These are phyloP conservation scores for Quercus parvula DNA, from an alignment of 306 rosid genomes.

Conservation along the genomic window DNA sequence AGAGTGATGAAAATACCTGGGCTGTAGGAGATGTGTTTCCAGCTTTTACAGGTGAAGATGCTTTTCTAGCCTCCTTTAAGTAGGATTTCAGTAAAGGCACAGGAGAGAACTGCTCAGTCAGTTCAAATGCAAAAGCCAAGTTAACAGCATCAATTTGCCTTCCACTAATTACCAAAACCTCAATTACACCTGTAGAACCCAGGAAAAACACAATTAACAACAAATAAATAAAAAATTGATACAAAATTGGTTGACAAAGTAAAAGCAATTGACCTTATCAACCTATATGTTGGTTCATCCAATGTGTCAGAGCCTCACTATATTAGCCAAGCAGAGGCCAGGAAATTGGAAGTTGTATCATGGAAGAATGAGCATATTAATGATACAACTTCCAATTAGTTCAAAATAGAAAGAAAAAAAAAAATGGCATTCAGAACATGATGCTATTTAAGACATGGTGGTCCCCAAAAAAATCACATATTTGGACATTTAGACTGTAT, in stretches of 20 bases:
- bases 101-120: constrained; percentile 70
- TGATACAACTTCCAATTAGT: background rate
- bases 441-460: background rate
- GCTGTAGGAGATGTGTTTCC: constrained; percentile 71
- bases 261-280: background rate
- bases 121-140: constrained; percentile 88
- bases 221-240: constrained; percentile 16
- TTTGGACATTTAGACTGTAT: background rate
- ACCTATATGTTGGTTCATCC: background rate
- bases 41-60: constrained; percentile 65
- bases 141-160: constrained; percentile 96
- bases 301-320: background rate
- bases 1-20: constrained; percentile 49
- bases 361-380: background rate
- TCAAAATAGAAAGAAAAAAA: background rate
- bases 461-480: background rate
- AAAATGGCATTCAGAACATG: background rate
- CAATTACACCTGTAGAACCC: constrained; percentile 72
- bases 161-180: constrained; percentile 77
- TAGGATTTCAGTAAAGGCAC: constrained; percentile 83
- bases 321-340: background rate
- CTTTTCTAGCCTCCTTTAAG: constrained; percentile 86
- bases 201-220: constrained; percentile 14
- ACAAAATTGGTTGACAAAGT: background rate
- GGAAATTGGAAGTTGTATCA: no score